Evolutionary conservation across 352 stramenopile genomes (phyloP).

Genomic region (Globisporangium parvum): DNA sequence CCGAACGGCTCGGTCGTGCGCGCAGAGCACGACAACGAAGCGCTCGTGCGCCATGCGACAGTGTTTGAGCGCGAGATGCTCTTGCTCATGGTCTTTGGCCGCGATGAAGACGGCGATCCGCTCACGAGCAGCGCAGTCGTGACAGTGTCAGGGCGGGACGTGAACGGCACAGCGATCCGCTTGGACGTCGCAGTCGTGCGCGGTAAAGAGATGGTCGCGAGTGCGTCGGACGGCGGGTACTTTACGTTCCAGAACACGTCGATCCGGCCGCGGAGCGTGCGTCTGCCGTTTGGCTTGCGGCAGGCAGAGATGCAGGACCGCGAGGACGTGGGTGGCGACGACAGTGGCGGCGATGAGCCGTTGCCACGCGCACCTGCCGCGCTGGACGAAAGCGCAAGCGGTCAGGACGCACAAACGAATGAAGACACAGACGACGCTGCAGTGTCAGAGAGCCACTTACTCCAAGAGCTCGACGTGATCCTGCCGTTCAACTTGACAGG

Average conservation of each 20-base stretch:
- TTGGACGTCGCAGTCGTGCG: constrained; percentile 58
- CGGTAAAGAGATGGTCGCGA: constrained; percentile 30
- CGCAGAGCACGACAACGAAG: constrained; percentile 60
- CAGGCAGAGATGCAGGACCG: constrained; percentile 40
- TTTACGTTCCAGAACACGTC: constrained; percentile 65
- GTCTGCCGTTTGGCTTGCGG: constrained; percentile 59
- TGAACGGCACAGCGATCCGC: constrained; percentile 25
- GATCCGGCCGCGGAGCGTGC: constrained; percentile 46
- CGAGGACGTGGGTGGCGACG: neutral
- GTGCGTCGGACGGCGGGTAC: constrained; percentile 27
- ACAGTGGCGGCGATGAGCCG: neutral
- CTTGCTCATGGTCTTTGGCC: constrained; percentile 74
- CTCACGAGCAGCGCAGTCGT: constrained; percentile 57
- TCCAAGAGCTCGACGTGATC: constrained; percentile 39
- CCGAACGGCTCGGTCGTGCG: constrained; percentile 43
- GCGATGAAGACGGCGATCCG: constrained; percentile 42
- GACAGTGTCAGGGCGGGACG: constrained; percentile 36
- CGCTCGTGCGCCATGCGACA: constrained; percentile 61
- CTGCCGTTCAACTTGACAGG: constrained; percentile 67
- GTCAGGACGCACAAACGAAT: too few relatives aligned
- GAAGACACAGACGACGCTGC: neutral
- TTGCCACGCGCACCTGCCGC: neutral
- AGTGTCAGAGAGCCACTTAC: neutral
- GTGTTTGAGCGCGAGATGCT: constrained; percentile 74
- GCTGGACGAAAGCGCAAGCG: too few relatives aligned